Conservation (phyloP, 805 yeast genomes). For the Candida jianshihensis region DNA sequence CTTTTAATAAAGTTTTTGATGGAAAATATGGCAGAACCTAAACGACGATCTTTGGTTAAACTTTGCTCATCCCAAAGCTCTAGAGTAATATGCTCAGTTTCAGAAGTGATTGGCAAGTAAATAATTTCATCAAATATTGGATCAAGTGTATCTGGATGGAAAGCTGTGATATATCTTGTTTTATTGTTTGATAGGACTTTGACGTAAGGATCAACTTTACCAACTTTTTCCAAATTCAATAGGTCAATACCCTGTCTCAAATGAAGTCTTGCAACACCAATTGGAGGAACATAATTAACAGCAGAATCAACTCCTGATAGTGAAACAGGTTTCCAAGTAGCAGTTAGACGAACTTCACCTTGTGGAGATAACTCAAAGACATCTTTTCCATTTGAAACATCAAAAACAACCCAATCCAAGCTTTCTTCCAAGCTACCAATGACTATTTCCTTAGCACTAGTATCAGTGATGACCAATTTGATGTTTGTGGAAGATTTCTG, state of each 20-base stretch:
- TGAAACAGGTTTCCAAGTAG: slow-evolving; percentile 67
- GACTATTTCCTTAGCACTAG: slow-evolving; percentile 38
- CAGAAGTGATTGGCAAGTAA: slow-evolving; percentile 55
- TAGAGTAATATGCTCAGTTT: slow-evolving; percentile 50
- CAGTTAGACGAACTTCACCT: slow-evolving; percentile 48
- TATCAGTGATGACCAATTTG: slow-evolving; percentile 54
- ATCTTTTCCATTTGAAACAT: slow-evolving; percentile 39
- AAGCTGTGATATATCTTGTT: slow-evolving; percentile 45
- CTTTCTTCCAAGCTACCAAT: slow-evolving; percentile 52
- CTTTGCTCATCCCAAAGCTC: slow-evolving; percentile 63
- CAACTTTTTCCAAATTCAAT: slow-evolving; percentile 55
- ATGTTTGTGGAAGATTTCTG: slow-evolving; percentile 51
- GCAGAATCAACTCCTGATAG: slow-evolving; percentile 43
- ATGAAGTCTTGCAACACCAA: slow-evolving; percentile 61
- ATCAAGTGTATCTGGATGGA: slow-evolving; percentile 43
- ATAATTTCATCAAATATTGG: slow-evolving; percentile 56
- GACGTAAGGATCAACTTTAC: slow-evolving; percentile 72
- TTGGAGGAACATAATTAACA: slow-evolving; percentile 44
- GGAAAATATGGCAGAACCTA: slow-evolving; percentile 52
- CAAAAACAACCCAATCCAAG: slow-evolving; percentile 33
- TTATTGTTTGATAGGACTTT: slow-evolving; percentile 52
- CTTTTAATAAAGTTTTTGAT: slow-evolving; percentile 42
- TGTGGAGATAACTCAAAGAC: slow-evolving; percentile 43
- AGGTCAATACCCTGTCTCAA: slow-evolving; percentile 46
- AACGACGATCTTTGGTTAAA: slow-evolving; percentile 52